Conservation (phyloP, 371 early-diverging fungal genomes). For the Cokeromyces recurvatus region DNA sequence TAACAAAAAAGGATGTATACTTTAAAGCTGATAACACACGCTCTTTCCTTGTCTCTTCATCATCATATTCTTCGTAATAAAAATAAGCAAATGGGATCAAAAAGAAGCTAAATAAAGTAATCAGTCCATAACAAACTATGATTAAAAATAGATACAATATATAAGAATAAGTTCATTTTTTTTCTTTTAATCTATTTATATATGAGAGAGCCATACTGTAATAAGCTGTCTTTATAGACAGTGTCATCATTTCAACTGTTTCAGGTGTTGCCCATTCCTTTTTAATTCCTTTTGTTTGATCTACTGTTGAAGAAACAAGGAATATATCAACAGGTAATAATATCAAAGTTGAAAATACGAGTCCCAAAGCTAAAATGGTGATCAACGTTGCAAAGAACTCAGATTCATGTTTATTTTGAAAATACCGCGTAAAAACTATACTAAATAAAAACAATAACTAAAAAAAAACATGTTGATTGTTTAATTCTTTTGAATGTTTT, state of each 20-base stretch:
- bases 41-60: slow-evolving; percentile 25
- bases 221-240: slow-evolving; percentile 44
- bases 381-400: slow-evolving; percentile 53
- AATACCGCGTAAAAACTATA: slow-evolving; percentile 50
- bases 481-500: no score
- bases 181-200: not conserved
- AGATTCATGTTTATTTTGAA: slow-evolving; percentile 51
- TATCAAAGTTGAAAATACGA: slow-evolving; percentile 51
- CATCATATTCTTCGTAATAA: slow-evolving; percentile 61
- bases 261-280: slow-evolving; percentile 62
- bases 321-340: slow-evolving; percentile 67
- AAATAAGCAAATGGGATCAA: slow-evolving; percentile 65
- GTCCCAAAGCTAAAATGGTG: slow-evolving; percentile 46
- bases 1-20: slow-evolving; percentile 52
- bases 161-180: not conserved
- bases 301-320: slow-evolving; percentile 60
- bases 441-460: slow-evolving; percentile 49
- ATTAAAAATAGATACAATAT: not conserved
- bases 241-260: slow-evolving; percentile 39
- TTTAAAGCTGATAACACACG: slow-evolving; percentile 41
- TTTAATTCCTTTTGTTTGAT: slow-evolving; percentile 53
- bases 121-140: slow-evolving; percentile 47
- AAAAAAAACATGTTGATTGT: no score
- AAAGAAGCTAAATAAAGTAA: slow-evolving; percentile 48
- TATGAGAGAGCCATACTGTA: no score